Percentiles rank a stretch among this genome's conserved stretches.
These are phyloP conservation scores for Candida pseudocylindracea DNA, from an alignment of 1,139 yeast species.

Conservation along the genomic window DNA sequence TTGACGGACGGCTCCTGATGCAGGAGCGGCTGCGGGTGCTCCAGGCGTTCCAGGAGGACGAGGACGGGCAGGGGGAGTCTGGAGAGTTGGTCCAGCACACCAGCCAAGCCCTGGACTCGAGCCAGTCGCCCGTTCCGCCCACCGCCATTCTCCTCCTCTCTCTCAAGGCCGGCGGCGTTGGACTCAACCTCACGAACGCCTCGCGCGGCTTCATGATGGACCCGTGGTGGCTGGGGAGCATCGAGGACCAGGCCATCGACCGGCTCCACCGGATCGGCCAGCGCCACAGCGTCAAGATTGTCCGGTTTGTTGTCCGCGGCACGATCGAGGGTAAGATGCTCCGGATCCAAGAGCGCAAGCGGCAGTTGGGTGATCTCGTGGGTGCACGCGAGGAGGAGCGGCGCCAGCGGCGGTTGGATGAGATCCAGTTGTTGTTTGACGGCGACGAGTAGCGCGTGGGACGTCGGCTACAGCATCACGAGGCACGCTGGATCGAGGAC, in stretches of 20 bases:
- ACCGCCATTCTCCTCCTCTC: slow-evolving; percentile 47
- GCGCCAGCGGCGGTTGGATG: slow-evolving; percentile 55
- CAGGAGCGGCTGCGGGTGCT: slow-evolving; percentile 43
- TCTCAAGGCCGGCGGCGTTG: slow-evolving; percentile 90
- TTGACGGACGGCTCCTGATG: slow-evolving; percentile 64
- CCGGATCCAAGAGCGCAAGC: slow-evolving; percentile 66
- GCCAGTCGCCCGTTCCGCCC: slow-evolving; percentile 5
- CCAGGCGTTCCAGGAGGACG: slow-evolving; percentile 22
- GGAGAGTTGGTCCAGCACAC: too few species aligned
- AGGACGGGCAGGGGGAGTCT: too few species aligned
- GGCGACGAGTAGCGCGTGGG: slow-evolving; percentile 7
- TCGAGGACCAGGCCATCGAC: slow-evolving; percentile 90
- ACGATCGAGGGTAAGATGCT: slow-evolving; percentile 87
- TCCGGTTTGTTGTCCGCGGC: slow-evolving; percentile 60
- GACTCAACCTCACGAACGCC: slow-evolving; percentile 73
- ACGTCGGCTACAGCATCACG: slow-evolving; percentile 5
- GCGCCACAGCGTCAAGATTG: slow-evolving; percentile 43
- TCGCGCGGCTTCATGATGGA: slow-evolving; percentile 83
- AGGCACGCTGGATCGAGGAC: slow-evolving; percentile 4
- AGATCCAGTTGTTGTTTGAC: slow-evolving; percentile 57
- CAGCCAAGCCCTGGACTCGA: too few species aligned
- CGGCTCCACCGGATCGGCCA: slow-evolving; percentile 89
- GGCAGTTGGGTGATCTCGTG: slow-evolving; percentile 69
- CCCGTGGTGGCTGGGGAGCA: slow-evolving; percentile 96
- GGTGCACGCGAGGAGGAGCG: slow-evolving; percentile 63